Conservation (phyloP, 2,329 filamentous ascomycete species). For the Curvularia spicifera region DNA sequence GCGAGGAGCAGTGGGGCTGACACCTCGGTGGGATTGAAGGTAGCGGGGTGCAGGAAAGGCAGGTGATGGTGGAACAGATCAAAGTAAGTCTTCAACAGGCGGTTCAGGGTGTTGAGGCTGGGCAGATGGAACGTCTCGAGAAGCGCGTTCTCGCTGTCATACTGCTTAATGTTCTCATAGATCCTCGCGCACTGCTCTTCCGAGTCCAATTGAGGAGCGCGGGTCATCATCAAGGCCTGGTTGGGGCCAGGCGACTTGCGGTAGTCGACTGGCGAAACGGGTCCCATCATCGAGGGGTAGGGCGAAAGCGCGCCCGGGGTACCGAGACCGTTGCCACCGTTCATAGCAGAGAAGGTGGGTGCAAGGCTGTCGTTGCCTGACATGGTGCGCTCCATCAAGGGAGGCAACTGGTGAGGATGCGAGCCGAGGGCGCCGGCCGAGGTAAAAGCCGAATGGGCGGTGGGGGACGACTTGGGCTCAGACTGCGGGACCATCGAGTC, state of each 20-base stretch:
- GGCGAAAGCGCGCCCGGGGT: conserved; percentile 78
- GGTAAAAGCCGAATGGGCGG: conserved; percentile 64
- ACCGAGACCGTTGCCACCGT: conserved; percentile 70
- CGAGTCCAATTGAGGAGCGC: conserved; percentile 78
- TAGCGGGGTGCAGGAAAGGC: conserved; percentile 91
- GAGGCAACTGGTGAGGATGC: conserved; percentile 69
- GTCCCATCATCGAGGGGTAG: conserved; percentile 70
- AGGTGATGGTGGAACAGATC: conserved; percentile 96
- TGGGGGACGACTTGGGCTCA: conserved; percentile 78
- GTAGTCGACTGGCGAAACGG: conserved; percentile 72
- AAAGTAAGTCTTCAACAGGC: conserved; percentile 95
- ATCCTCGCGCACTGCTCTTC: conserved; percentile 88
- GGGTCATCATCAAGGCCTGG: conserved; percentile 68
- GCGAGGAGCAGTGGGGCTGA: conserved; percentile 86
- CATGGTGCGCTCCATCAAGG: conserved; percentile 70
- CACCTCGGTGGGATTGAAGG: conserved; percentile 80
- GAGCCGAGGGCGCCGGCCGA: conserved; percentile 63
- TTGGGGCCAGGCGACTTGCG: conserved; percentile 72
- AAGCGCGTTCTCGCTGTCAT: conserved; percentile 81
- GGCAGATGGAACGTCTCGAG: conserved; percentile 91
- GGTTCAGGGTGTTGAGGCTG: conserved; percentile 78
- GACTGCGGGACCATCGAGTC: conserved; percentile 81
- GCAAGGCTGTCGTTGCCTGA: conserved; percentile 66
- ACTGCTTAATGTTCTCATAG: conserved; percentile 81
- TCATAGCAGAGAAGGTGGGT: conserved; percentile 72